These are phyloP conservation scores for Saccharomycopsis malanga DNA, from an alignment of 805 yeast genomes.

Conservation along the genomic window DNA sequence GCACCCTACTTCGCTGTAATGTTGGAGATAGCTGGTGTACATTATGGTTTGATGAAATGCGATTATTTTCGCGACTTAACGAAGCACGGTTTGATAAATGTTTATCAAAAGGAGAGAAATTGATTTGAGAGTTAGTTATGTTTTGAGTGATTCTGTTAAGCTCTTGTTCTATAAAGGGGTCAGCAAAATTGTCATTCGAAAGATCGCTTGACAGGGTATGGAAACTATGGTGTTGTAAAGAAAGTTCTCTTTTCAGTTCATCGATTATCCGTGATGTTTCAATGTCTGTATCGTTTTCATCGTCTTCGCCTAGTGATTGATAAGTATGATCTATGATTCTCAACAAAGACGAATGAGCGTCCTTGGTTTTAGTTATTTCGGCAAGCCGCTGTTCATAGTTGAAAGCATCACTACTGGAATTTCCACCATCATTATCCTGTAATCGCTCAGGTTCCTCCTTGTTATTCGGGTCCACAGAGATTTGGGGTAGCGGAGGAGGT, in stretches of 20 bases:
- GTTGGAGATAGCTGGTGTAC: too few species aligned
- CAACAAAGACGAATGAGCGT: slow-evolving; percentile 3
- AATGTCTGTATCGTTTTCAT: background rate
- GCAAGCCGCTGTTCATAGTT: background rate
- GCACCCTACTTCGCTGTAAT: too few species aligned
- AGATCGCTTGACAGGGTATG: slow-evolving; percentile 3
- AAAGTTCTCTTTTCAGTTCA: slow-evolving; percentile 1
- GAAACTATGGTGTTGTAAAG: background rate
- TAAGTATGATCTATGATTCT: background rate
- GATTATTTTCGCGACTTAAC: too few species aligned
- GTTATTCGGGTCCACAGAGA: background rate
- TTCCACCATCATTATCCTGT: background rate
- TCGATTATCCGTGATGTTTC: slow-evolving; percentile 1
- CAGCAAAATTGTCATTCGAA: slow-evolving; percentile 9
- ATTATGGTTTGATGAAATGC: too few species aligned
- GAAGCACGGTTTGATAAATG: too few species aligned
- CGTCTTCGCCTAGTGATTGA: background rate
- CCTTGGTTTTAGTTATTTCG: background rate
- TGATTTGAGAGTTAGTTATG: background rate
- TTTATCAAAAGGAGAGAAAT: too few species aligned
- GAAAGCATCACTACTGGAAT: background rate
- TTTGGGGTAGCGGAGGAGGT: background rate
- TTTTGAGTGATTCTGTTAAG: slow-evolving; percentile 14
- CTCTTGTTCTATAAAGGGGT: slow-evolving; percentile 18
- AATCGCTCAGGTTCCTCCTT: background rate